A percentile compares a stretch with the other conserved stretches of the same genome.
Evolutionary conservation across 2,329 filamentous ascomycete genomes (phyloP).

Genomic region (Microdochium trichocladiopsis): DNA sequence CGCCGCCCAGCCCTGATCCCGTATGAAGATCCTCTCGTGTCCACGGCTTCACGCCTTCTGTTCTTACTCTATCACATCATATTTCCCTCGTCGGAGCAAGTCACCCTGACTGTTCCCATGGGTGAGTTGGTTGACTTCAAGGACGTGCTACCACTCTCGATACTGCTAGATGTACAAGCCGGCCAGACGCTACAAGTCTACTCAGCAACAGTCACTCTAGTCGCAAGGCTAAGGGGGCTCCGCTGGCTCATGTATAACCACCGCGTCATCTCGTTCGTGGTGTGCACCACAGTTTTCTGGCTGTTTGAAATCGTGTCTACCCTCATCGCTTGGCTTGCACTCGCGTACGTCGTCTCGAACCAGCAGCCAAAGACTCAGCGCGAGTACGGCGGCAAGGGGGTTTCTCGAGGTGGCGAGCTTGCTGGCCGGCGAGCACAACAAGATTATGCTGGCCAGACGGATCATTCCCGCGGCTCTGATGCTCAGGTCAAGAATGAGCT

Average conservation of each 20-base stretch:
- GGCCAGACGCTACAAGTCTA: conserved; percentile 72
- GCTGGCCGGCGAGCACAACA: background rate
- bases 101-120: conserved; percentile 59
- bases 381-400: background rate
- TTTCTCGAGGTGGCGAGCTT: background rate
- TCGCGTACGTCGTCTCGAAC: conserved; percentile 30
- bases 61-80: conserved; percentile 65
- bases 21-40: conserved; percentile 66
- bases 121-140: conserved; percentile 67
- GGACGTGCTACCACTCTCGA: conserved; percentile 32
- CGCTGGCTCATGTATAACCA: conserved; percentile 85
- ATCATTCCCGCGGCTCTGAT: background rate
- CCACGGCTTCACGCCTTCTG: conserved; percentile 50
- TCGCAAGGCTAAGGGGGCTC: conserved; percentile 68
- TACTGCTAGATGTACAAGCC: conserved; percentile 61
- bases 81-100: conserved; percentile 56
- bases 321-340: conserved; percentile 53
- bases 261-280: conserved; percentile 59
- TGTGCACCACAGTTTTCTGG: conserved; percentile 73
- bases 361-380: conserved; percentile 5
- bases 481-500: conserved; percentile 7
- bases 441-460: background rate
- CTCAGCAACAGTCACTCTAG: conserved; percentile 57
- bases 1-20: conserved; percentile 73
- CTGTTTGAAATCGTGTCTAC: conserved; percentile 62